phyloP scores from a whole-genome alignment of 805 yeast species.

The Cyberlindnera veronae region DNA sequence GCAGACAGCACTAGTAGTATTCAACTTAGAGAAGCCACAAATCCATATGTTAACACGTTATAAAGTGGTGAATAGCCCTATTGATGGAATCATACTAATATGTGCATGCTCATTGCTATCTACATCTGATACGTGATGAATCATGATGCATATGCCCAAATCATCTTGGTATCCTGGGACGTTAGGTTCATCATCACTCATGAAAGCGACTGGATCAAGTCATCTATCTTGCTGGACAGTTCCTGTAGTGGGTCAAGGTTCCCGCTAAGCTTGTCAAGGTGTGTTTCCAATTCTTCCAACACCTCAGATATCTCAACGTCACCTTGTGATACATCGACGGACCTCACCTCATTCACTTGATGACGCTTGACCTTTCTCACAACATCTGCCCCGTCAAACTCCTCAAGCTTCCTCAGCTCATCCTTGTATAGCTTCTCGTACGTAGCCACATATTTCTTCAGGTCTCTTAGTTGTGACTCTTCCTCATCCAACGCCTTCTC shows the following conservation, averaged over 20 bases:
- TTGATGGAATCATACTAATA: too few species aligned
- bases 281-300: slow-evolving; percentile 14
- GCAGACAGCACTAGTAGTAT: too few species aligned
- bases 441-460: slow-evolving; percentile 11
- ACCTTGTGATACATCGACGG: slow-evolving; percentile 3
- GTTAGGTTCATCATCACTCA: not conserved
- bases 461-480: slow-evolving; percentile 8
- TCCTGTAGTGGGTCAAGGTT: slow-evolving; percentile 13
- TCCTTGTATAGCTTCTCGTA: slow-evolving; percentile 14
- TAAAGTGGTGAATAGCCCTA: too few species aligned
- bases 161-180: too few species aligned
- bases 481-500: slow-evolving; percentile 13
- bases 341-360: slow-evolving; percentile 5
- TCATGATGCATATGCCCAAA: too few species aligned
- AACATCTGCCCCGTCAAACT: slow-evolving; percentile 7
- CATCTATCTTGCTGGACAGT: slow-evolving; percentile 13
- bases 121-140: too few species aligned
- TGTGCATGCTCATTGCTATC: too few species aligned
- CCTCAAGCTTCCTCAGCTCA: slow-evolving; percentile 12
- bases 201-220: not conserved
- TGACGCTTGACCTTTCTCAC: slow-evolving; percentile 1
- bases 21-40: too few species aligned
- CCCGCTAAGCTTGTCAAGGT: slow-evolving; percentile 13
- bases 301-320: slow-evolving; percentile 10
- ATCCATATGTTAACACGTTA: too few species aligned